These are phyloP conservation scores for Daldinia loculata DNA, from an alignment of 495 filamentous ascomycete species.

Conservation along the genomic window DNA sequence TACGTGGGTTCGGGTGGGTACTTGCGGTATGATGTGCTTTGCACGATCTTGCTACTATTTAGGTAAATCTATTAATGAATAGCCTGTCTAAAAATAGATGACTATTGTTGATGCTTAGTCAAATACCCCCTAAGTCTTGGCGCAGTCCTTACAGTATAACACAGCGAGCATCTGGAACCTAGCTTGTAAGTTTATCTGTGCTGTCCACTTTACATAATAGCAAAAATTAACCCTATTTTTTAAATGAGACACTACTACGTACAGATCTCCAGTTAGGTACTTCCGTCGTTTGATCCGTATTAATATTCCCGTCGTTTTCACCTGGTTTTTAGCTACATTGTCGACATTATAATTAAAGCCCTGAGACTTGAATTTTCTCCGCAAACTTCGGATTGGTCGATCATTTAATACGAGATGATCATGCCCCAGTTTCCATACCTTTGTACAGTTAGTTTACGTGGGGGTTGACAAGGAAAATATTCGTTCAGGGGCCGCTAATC, in stretches of 20 bases:
- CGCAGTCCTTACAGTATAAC: conserved; percentile 27
- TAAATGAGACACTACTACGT: not conserved
- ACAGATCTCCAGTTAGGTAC: not conserved
- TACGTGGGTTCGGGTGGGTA: not conserved
- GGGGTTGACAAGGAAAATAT: not conserved
- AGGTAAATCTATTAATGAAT: conserved; percentile 2
- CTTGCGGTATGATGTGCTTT: conserved; percentile 5
- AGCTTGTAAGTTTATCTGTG: not conserved
- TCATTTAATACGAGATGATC: conserved; percentile 10
- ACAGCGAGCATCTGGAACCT: conserved; percentile 9
- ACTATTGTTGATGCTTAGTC: conserved; percentile 29
- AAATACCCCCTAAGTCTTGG: conserved; percentile 27
- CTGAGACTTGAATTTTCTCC: not conserved
- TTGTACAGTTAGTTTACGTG: conserved; percentile 4
- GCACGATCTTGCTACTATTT: not conserved
- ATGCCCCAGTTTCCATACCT: conserved; percentile 8
- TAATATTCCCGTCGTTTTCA: not conserved
- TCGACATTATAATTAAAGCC: not conserved
- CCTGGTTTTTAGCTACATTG: not conserved
- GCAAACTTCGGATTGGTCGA: conserved; percentile 9
- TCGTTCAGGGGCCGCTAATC: not conserved
- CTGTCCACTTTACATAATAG: not conserved
- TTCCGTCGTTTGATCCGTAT: not conserved
- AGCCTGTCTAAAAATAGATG: conserved; percentile 32
- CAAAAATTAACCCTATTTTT: not conserved